These are phyloP conservation scores for Pleurotus ostreatus DNA, from an alignment of 768 basidiomycete species.

Conservation along the genomic window DNA sequence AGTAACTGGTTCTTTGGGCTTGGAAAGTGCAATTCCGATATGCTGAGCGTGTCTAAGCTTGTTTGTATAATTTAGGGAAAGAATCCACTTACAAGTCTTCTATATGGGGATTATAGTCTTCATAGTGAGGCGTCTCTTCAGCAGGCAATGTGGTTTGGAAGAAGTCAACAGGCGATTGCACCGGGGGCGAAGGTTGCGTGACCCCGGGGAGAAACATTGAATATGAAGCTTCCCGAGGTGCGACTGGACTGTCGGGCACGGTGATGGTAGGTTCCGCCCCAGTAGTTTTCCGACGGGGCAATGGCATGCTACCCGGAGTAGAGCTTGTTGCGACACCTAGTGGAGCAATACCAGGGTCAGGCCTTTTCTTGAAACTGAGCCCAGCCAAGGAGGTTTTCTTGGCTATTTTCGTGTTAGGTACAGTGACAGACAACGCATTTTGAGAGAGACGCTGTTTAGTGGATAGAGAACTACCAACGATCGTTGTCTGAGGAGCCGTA, in stretches of 20 bases:
- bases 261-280: not conserved
- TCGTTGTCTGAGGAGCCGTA: constrained; percentile 11
- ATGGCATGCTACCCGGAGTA: not conserved
- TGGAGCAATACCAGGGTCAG: not conserved
- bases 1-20: constrained; percentile 12
- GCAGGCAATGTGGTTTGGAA: not conserved
- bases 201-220: not conserved
- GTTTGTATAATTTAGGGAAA: not conserved
- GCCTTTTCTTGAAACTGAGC: constrained; percentile 45
- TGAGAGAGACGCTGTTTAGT: constrained; percentile 49
- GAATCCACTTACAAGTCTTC: constrained; percentile 4
- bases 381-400: constrained; percentile 15
- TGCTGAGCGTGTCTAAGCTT: not conserved
- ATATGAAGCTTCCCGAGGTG: not conserved
- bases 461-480: constrained; percentile 33
- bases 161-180: not conserved
- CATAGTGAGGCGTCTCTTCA: not conserved
- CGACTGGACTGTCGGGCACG: not conserved
- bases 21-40: constrained; percentile 7
- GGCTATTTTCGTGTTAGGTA: constrained; percentile 26
- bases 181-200: not conserved
- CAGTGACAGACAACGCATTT: constrained; percentile 30
- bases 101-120: not conserved
- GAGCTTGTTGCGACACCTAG: not conserved
- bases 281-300: not conserved